Base-by-base conservation (phyloP, 345 rosid species). In the Citrus glauca region DNA sequence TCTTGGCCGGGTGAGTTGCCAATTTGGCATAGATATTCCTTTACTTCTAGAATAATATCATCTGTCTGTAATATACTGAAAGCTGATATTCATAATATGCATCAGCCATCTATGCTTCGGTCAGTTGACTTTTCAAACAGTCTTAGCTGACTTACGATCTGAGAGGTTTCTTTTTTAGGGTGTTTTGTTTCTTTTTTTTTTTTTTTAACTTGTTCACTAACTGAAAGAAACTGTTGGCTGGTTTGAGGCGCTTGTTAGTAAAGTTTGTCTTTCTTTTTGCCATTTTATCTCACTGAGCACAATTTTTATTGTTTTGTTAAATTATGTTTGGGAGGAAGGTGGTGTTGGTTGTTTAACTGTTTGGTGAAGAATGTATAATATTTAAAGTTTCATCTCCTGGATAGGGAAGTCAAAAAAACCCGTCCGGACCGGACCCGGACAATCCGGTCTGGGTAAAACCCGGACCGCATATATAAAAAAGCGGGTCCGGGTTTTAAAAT, bases 1-100 rank as follows among this genome's bases (percentile, higher is more conserved):
- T 86, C 80, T 91, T 92, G 27, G 99, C 96, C 6, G 98, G 98
- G 98, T 93, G 79, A 84, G 84, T 81, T 69, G 67, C 80, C 56
- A 42, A 33, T 50, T 64, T 67, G 57, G 73, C 45, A n/a, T 42
- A 17, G 19, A 17, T 62, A 27, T 28, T 32, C 38, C 9, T 0
- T 61, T 24, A 62, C 32, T 65, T 63, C 7, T 59, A 13, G n/a
- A 35, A n/a, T 28, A 1, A 20, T 63, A 11, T 64, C 59, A 20
- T 48, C 24, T 38, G 14, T 71, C 14, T 59, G 19, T 25, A 42
- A n/a, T 71, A 11, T 55, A 30, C 13, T 71, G 75, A 71, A 55
- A 55, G 28, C 75, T 32, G 40, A 71, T 38, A 62, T 42, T 42
- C 65, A 16, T 33, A 25, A 8, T 24, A 9, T 69, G 71, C 50